Percentiles rank a stretch among this genome's conserved stretches.
Evolutionary conservation across 805 yeast species (phyloP).

Genomic region (Clavispora santaluciae): DNA sequence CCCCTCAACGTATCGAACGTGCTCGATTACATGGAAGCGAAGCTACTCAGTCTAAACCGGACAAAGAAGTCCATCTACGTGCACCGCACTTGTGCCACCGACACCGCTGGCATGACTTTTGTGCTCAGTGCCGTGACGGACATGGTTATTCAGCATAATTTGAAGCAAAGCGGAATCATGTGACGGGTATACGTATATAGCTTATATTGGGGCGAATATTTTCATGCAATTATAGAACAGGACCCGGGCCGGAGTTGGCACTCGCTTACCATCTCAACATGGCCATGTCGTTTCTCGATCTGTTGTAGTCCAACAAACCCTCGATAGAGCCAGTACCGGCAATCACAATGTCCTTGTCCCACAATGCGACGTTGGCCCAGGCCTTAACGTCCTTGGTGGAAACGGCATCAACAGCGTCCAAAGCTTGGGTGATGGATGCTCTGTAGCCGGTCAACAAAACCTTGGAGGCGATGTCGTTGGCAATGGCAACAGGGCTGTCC

Average conservation of each 20-base stretch:
- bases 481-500: conserved; percentile 46
- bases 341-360: conserved; percentile 81
- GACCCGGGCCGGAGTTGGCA: conserved; percentile 4
- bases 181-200: conserved; percentile 18
- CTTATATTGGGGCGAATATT: conserved; percentile 8
- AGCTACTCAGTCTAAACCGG: conserved; percentile 60
- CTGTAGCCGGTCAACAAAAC: conserved; percentile 59
- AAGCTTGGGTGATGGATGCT: conserved; percentile 54
- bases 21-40: conserved; percentile 61
- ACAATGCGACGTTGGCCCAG: conserved; percentile 73
- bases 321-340: conserved; percentile 86
- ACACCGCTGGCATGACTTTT: conserved; percentile 80
- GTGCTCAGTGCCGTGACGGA: conserved; percentile 92
- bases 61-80: conserved; percentile 76
- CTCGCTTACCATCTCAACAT: conserved; percentile 63
- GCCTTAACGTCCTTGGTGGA: conserved; percentile 53
- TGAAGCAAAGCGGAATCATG: conserved; percentile 72
- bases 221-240: conserved; percentile 16
- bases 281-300: conserved; percentile 86
- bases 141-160: conserved; percentile 76
- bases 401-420: conserved; percentile 60
- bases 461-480: conserved; percentile 55
- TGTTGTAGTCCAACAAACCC: conserved; percentile 75
- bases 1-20: conserved; percentile 64
- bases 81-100: conserved; percentile 95